Evolutionary conservation across 179 eudicot species (phyloP).

Genomic region (Vitellaria paradoxa): DNA sequence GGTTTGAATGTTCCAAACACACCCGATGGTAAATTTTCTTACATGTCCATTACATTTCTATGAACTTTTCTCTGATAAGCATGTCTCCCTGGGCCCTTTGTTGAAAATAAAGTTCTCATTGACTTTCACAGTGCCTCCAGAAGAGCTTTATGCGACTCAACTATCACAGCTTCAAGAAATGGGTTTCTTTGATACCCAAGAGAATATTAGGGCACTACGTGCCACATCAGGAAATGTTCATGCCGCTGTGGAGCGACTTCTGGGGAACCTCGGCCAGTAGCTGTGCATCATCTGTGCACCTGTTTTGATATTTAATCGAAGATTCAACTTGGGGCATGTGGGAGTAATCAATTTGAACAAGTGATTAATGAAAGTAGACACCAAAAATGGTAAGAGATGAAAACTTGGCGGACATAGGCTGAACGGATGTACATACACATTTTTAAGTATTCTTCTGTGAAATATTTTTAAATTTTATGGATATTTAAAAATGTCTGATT

Average conservation of each 20-base stretch:
- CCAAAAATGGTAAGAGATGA: slow-evolving; percentile 25
- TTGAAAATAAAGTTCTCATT: neutral
- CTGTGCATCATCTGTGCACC: slow-evolving; percentile 9
- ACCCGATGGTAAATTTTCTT: slow-evolving; percentile 44
- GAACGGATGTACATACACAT: slow-evolving; percentile 17
- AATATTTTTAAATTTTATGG: slow-evolving; percentile 4
- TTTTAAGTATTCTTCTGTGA: slow-evolving; percentile 12
- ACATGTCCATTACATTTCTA: neutral
- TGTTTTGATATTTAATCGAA: slow-evolving; percentile 3
- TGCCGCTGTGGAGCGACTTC: slow-evolving; percentile 93
- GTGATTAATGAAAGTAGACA: slow-evolving; percentile 21
- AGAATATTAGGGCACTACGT: slow-evolving; percentile 81
- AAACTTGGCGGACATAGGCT: slow-evolving; percentile 32
- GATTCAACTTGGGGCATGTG: slow-evolving; percentile 10
- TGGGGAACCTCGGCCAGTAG: slow-evolving; percentile 75
- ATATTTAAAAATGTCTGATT: neutral
- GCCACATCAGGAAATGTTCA: slow-evolving; percentile 94
- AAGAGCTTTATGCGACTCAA: slow-evolving; percentile 91
- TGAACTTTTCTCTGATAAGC: neutral
- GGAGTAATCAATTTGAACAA: slow-evolving; percentile 22
- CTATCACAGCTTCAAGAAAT: slow-evolving; percentile 94
- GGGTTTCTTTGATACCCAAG: slow-evolving; percentile 91
- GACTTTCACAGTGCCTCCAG: slow-evolving; percentile 71
- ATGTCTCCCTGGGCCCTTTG: neutral
- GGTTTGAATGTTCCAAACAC: slow-evolving; percentile 54